Base-by-base conservation (phyloP, 176 grass and related monocot species). In the Triticum urartu region DNA sequence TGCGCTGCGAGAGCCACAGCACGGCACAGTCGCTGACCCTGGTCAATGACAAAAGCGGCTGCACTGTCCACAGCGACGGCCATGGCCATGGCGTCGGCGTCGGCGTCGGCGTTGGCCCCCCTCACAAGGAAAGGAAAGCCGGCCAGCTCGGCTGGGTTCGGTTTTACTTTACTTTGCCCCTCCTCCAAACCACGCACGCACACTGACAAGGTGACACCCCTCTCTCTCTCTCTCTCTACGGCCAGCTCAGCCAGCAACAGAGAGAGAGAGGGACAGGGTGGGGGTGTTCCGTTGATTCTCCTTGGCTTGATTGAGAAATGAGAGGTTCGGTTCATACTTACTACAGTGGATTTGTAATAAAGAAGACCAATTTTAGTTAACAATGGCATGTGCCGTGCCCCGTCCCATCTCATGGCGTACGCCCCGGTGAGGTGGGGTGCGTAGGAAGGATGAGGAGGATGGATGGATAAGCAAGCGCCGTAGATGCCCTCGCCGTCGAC, bases 21-120 rank as follows among this genome's bases (percentile, higher is more conserved):
- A 40, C 42, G 3, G 18, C 21, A 1, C 48, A 28, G 78, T 11
- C 2, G 39, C 25, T 42, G 89, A 87, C 85, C 17, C 3, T 13
- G 85, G 81, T 91, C 89, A 91, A 88, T 76, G 76, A 85, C 59
- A 84, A 68, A 30, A 75, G 42, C 38, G 22, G 14, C 70, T 24
- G 38, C 70, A 13, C 21, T 10, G 68, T 35, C 62, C 42, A 68
- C 40, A 26, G 13, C 74, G 7, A 79, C 56, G 67, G 38, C 81
- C 8, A n/a, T 70, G 34, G 20, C 13, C 1, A 77, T 75, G 72
- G 21, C 75, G 45, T 48, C 45, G 45, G 40, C 40, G 38, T 39
- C 6, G 25, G 25, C 25, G 25, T 25, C 25, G 35, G 8, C 8
- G 42, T 43, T 89, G 88, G 73, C 89, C 80, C 43, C 84, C 45